A percentile compares a stretch with the other conserved stretches of the same genome.
Evolutionary conservation across 2,329 filamentous ascomycete genomes (phyloP).

Genomic region (Pseudogymnoascus sp.): DNA sequence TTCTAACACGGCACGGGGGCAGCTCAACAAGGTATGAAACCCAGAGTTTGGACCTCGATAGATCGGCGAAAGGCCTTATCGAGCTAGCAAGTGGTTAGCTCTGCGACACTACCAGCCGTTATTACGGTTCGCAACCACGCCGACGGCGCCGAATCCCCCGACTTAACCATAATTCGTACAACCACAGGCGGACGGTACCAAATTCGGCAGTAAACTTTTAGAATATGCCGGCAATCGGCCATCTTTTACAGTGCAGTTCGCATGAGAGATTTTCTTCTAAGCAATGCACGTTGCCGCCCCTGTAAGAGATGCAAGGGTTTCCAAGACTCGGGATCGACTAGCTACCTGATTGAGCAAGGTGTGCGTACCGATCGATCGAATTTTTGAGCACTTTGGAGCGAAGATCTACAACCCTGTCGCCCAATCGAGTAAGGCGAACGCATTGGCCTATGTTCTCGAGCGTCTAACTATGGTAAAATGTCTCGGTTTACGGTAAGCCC

Average conservation of each 20-base stretch:
- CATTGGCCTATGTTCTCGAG: background rate
- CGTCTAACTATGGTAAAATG: background rate
- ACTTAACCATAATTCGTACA: background rate
- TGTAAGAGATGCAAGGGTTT: background rate
- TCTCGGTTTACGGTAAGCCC: background rate
- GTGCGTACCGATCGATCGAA: background rate
- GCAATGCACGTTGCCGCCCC: background rate
- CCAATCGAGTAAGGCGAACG: background rate
- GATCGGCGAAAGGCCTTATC: no score
- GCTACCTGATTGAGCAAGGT: background rate
- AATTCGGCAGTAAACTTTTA: background rate
- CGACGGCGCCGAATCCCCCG: background rate
- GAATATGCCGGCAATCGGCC: background rate
- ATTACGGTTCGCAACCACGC: background rate
- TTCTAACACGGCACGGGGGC: background rate
- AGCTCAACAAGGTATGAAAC: background rate
- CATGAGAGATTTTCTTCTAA: background rate
- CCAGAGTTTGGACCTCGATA: no score
- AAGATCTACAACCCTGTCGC: background rate
- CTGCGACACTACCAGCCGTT: no score
- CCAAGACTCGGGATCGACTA: background rate
- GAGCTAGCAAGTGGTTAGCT: no score
- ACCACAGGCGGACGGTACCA: background rate
- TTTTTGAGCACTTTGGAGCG: background rate
- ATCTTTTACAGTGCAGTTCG: background rate